Evolutionary conservation across 2,329 filamentous ascomycete species (phyloP).

Genomic region (Botrytis fabae): DNA sequence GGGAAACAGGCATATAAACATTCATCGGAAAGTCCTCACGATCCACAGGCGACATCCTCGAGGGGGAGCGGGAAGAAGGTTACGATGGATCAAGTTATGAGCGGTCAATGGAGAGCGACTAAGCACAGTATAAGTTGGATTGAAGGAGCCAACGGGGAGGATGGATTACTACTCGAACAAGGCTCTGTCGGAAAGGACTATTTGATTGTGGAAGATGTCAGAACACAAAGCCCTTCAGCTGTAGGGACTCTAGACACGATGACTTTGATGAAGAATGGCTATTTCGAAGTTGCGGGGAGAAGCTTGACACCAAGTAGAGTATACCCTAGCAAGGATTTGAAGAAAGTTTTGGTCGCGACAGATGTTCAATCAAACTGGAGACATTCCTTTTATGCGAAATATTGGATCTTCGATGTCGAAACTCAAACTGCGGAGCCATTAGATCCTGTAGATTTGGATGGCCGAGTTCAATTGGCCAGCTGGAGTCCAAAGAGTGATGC

Average conservation of each 20-base stretch:
- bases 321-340: constrained; percentile 79
- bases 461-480: constrained; percentile 75
- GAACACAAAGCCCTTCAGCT: constrained; percentile 50
- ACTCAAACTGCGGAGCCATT: constrained; percentile 76
- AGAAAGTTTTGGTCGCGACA: constrained; percentile 81
- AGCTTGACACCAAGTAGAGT: constrained; percentile 59
- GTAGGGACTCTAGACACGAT: constrained; percentile 52
- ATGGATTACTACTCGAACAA: constrained; percentile 81
- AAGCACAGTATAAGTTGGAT: constrained; percentile 75
- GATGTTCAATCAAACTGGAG: constrained; percentile 77
- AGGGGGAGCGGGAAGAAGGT: constrained; percentile 70
- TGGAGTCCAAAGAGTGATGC: constrained; percentile 90
- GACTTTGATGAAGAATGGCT: constrained; percentile 71
- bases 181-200: constrained; percentile 64
- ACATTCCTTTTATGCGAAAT: constrained; percentile 81
- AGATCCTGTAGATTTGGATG: constrained; percentile 65
- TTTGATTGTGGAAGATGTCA: constrained; percentile 84
- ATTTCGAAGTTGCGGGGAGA: constrained; percentile 60
- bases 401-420: constrained; percentile 90
- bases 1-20: constrained; percentile 65
- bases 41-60: constrained; percentile 63
- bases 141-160: constrained; percentile 69
- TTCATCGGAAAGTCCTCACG: constrained; percentile 62
- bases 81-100: constrained; percentile 69
- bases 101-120: constrained; percentile 63